phyloP scores from a whole-genome alignment of 2,329 filamentous ascomycete species.

The Colletotrichum phormii region DNA sequence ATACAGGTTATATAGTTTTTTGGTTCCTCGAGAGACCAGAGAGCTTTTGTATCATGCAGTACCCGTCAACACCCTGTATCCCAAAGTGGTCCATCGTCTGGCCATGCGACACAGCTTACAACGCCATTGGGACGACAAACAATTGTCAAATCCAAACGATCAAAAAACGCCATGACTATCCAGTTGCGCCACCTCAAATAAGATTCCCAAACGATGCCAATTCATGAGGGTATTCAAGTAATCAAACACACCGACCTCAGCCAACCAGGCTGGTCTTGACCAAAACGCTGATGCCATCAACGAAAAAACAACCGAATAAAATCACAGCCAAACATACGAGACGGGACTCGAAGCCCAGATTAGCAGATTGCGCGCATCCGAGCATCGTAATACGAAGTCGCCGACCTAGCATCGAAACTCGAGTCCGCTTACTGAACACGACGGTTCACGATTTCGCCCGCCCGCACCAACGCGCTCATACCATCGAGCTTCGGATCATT shows the following conservation, averaged over 20 bases:
- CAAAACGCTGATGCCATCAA: slow-evolving; percentile 9
- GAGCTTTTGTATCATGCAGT: slow-evolving; percentile 18
- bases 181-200: slow-evolving; percentile 21
- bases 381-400: not conserved
- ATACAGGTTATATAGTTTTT: slow-evolving; percentile 16
- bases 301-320: slow-evolving; percentile 1
- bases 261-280: not conserved
- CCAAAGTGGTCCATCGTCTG: slow-evolving; percentile 12
- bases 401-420: not conserved
- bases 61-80: slow-evolving; percentile 3
- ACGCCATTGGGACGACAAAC: slow-evolving; percentile 12
- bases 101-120: slow-evolving; percentile 19
- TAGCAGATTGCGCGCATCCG: not conserved
- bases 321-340: no score
- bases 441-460: slow-evolving; percentile 69
- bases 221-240: slow-evolving; percentile 37
- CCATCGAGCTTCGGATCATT: slow-evolving; percentile 57
- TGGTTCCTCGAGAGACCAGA: slow-evolving; percentile 1
- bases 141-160: slow-evolving; percentile 16
- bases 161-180: slow-evolving; percentile 17
- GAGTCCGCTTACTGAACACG: slow-evolving; percentile 38
- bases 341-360: not conserved
- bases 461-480: slow-evolving; percentile 68
- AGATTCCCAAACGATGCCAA: slow-evolving; percentile 24
- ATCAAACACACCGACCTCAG: slow-evolving; percentile 18